Percentiles rank a stretch among this genome's conserved stretches.
Conservation (phyloP, 495 filamentous ascomycete genomes). For the Xylaria palmicola region DNA sequence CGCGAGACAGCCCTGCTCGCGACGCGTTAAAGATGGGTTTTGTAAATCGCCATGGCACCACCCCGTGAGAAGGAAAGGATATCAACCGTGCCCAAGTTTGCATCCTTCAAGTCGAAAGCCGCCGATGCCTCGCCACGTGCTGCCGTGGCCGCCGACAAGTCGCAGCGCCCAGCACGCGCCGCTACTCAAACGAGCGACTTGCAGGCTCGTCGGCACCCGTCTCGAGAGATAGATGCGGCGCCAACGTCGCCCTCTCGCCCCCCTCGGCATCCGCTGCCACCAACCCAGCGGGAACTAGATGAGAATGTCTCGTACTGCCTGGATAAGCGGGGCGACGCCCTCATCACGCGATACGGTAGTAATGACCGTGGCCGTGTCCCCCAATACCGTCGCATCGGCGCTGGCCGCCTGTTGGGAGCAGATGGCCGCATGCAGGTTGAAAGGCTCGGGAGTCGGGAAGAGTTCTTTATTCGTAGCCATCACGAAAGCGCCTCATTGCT, state of each 20-base stretch:
- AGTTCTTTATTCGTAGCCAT: slow-evolving; percentile 32
- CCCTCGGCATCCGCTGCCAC: slow-evolving; percentile 30
- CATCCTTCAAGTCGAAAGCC: slow-evolving; percentile 62
- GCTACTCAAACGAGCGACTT: not conserved
- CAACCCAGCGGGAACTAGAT: slow-evolving; percentile 19
- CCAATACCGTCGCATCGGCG: slow-evolving; percentile 40
- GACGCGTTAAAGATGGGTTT: not conserved
- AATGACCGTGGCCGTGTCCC: slow-evolving; percentile 43
- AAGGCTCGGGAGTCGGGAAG: slow-evolving; percentile 32
- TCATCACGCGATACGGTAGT: slow-evolving; percentile 44
- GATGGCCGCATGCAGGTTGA: slow-evolving; percentile 38
- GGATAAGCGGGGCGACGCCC: slow-evolving; percentile 45
- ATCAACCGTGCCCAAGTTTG: slow-evolving; percentile 60
- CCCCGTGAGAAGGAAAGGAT: slow-evolving; percentile 27
- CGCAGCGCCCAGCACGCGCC: not conserved
- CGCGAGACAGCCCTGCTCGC: not conserved
- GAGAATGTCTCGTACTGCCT: slow-evolving; percentile 17
- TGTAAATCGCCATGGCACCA: slow-evolving; percentile 25
- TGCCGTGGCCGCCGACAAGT: slow-evolving; percentile 19
- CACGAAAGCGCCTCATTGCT: slow-evolving; percentile 33
- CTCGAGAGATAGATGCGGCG: slow-evolving; percentile 16
- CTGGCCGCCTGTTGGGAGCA: slow-evolving; percentile 39
- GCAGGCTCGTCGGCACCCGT: slow-evolving; percentile 15
- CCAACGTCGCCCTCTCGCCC: slow-evolving; percentile 27
- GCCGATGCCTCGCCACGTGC: not conserved